Evolutionary conservation across 352 stramenopile species (phyloP), one percentile per base, ranked within the genome.

Genomic region (Phytophthora capsici): DNA sequence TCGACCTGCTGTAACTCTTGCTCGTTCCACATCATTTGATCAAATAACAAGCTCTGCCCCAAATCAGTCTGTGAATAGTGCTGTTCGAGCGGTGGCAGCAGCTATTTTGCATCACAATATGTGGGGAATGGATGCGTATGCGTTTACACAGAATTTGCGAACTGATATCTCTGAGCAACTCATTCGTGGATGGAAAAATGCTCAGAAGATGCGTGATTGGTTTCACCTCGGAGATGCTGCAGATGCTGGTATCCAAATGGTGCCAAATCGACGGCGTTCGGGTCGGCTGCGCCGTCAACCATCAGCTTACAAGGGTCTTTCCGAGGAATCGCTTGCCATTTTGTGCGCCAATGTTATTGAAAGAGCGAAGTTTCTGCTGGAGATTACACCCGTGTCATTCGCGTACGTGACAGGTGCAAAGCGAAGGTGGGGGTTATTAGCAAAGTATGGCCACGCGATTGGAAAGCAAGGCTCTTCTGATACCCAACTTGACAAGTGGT

Each of bases 21-120:
- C 57, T 8, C 53, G 61, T 28, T 77, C 75, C 26, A 58, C 69
- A n/a, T 86, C 76, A 32, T 84, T 86, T 45, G 62, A 75, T 37
- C 62, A 63, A 49, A 85, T 74, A 4, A 59, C 67, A 2, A 77
- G 65, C 17, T 75, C 77, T 0, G 63, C 53, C 40, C 53, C 63
- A 7, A 86, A 79, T 23, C 56, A 74, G 12, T 61, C 50, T 14
- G 62, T 93, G 28, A 91, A 82, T 50, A 69, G 67, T 6, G 87
- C 87, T 8, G 85, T 95, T 45, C 82, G 82, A 44, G 78, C 83
- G 10, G 82, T 87, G 0, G 80, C 80, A n/a, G 87, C 87, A 26
- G 85, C 85, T 20, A 93, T 95, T 63, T 66, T 95, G 22, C 85
- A 95, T 49, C 87, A 95, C 53, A 95, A 95, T 50, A 92, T 94